A percentile compares a stretch with the other conserved stretches of the same genome.
Conservation (phyloP, 2,329 filamentous ascomycete species). For the Ophiostoma sp. region DNA sequence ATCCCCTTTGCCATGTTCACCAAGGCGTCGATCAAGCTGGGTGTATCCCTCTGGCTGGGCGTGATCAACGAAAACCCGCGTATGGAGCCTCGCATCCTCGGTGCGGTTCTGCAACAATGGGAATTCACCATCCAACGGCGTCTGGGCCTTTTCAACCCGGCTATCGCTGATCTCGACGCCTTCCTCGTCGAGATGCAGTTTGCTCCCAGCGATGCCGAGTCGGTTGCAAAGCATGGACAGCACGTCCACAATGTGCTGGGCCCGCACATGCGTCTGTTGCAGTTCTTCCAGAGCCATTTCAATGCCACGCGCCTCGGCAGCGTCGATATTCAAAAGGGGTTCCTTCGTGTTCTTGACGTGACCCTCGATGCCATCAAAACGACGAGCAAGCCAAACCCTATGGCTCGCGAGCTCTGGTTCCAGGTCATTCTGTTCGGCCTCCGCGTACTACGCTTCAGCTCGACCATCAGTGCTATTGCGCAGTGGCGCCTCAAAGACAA, state of each 20-base stretch:
- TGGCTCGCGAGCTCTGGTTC: constrained; percentile 88
- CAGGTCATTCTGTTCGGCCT: constrained; percentile 79
- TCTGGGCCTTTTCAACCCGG: constrained; percentile 73
- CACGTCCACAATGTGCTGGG: constrained; percentile 75
- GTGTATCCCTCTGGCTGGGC: constrained; percentile 91
- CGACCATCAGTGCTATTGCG: constrained; percentile 55
- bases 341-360: constrained; percentile 71
- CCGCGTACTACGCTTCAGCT: constrained; percentile 67
- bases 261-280: constrained; percentile 77
- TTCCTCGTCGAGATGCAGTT: constrained; percentile 92
- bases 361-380: constrained; percentile 70
- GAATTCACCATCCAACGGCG: constrained; percentile 73
- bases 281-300: constrained; percentile 92
- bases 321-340: constrained; percentile 72
- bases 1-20: constrained; percentile 92
- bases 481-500: constrained; percentile 85
- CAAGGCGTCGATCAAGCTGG: constrained; percentile 91
- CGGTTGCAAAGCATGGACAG: constrained; percentile 69
- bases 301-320: constrained; percentile 85
- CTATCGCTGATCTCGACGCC: constrained; percentile 71
- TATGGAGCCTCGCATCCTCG: constrained; percentile 78
- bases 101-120: constrained; percentile 86
- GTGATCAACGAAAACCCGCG: constrained; percentile 93
- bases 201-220: constrained; percentile 76
- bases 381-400: constrained; percentile 65